Base-by-base conservation (phyloP, 2,329 filamentous ascomycete genomes). In the Neurospora crassa region DNA sequence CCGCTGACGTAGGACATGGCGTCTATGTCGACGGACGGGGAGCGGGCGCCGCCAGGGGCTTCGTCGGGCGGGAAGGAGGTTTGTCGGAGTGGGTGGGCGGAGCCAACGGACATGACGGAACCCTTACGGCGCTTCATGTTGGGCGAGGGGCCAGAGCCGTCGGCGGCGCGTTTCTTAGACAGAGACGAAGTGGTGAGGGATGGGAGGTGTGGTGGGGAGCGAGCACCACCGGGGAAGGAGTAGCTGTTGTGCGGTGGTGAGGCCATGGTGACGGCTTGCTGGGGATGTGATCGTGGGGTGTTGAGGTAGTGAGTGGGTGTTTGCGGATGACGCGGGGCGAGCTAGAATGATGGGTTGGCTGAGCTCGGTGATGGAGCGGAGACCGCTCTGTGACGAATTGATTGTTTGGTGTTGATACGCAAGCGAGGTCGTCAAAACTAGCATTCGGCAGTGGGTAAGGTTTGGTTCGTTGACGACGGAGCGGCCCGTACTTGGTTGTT, bases 21-120 rank as follows among this genome's bases (percentile, higher is more conserved):
- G 71, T 92, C 90, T 53, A 89, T 84, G 71, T 92, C 90, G 69
- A 89, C 83, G 1, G 89, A 91, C 0, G 91, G 91, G 0, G 90
- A 92, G 18, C 90, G 87, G 20, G 84, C 84, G 74, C 81, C 85
- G 2, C 87, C 88, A 29, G 84, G 80, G 42, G 80, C 81, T 70
- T 88, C 83, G 72, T 89, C 90, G 37, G 92, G 91, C 0, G 92
- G 91, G 78, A 94, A 96, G 0, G 92, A 93, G 5, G 93, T 94
- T 77, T 94, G 91, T 47, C 92, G 91, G 1, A 96, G 87, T 1
- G 91, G 91, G 74, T 93, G 91, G 0, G 87, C 83, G 1, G 87
- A 87, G 18, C 78, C 72, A 37, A 85, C 82, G 3, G 89, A 89
- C 74, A 89, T 83, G 73, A 81, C 86, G 14, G 90, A 93, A 6